phyloP scores from a whole-genome alignment of 1,284 basidiomycete species.

The Papiliotrema flavescens region DNA sequence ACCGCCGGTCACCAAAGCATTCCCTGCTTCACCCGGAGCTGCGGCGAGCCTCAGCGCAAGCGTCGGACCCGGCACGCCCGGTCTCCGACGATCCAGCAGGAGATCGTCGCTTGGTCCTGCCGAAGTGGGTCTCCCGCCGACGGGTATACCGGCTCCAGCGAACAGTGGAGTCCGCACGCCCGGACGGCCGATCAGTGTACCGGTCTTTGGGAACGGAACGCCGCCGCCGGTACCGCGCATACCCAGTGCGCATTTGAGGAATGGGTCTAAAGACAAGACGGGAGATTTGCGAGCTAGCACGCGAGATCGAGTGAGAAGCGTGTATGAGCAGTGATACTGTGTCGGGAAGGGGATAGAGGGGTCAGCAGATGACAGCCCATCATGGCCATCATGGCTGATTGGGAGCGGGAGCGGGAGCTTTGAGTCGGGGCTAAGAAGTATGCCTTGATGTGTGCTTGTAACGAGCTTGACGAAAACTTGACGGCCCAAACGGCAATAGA shows the following conservation, averaged over 20 bases:
- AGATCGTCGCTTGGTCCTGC: conserved; percentile 24
- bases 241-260: conserved; percentile 25
- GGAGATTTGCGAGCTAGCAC: neutral
- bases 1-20: conserved; percentile 6
- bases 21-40: neutral
- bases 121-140: conserved; percentile 19
- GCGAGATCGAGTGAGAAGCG: neutral
- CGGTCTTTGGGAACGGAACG: conserved; percentile 22
- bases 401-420: no score
- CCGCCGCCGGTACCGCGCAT: conserved; percentile 43
- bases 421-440: no score
- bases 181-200: conserved; percentile 26
- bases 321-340: no score
- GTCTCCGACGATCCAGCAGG: conserved; percentile 14
- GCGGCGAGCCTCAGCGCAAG: neutral
- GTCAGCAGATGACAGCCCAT: no score
- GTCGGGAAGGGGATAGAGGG: no score
- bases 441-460: no score
- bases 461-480: no score
- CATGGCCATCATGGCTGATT: neutral
- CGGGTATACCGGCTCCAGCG: conserved; percentile 28
- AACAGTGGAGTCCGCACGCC: conserved; percentile 11
- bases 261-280: neutral
- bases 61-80: conserved; percentile 7
- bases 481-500: neutral